Percentiles rank a stretch among this genome's conserved stretches.
phyloP scores from a whole-genome alignment of 495 filamentous ascomycete species.

The Podospora fimiseda region DNA sequence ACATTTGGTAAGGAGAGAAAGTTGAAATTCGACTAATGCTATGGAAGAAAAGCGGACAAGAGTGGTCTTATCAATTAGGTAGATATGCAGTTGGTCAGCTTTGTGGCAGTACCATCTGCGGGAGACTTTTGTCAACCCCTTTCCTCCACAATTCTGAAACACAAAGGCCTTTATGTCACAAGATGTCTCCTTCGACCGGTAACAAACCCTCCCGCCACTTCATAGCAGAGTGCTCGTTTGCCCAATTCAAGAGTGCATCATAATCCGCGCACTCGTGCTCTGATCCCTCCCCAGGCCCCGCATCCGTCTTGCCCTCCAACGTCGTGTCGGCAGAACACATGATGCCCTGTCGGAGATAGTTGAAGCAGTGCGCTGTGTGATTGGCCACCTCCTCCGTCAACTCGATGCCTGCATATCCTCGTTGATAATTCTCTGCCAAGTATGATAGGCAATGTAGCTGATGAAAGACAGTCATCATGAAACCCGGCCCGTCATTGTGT shows the following conservation, averaged over 20 bases:
- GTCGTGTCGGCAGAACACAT: constrained; percentile 43
- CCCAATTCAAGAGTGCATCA: constrained; percentile 35
- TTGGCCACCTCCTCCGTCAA: constrained; percentile 37
- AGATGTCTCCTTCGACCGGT: constrained; percentile 6
- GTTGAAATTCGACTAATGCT: too few species aligned
- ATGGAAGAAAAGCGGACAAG: too few species aligned
- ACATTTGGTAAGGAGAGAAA: too few species aligned
- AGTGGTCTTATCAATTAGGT: too few species aligned
- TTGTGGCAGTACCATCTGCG: too few species aligned
- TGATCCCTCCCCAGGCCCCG: constrained; percentile 39
- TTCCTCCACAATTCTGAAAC: too few species aligned
- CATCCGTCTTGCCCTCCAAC: constrained; percentile 40
- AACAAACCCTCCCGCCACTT: constrained; percentile 13
- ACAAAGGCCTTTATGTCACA: too few species aligned
- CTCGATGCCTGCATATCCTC: constrained; percentile 30
- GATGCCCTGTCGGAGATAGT: constrained; percentile 43
- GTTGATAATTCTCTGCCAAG: constrained; percentile 36
- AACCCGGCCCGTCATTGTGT: constrained; percentile 32
- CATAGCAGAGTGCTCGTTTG: constrained; percentile 28
- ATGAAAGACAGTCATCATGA: constrained; percentile 48
- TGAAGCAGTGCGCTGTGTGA: constrained; percentile 45
- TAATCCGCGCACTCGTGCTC: constrained; percentile 36
- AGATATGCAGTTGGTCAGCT: too few species aligned
- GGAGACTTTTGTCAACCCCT: too few species aligned
- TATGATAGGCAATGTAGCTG: constrained; percentile 49